phyloP scores from a whole-genome alignment of 1,139 yeast species.

The Sugiyamaella japonica region DNA sequence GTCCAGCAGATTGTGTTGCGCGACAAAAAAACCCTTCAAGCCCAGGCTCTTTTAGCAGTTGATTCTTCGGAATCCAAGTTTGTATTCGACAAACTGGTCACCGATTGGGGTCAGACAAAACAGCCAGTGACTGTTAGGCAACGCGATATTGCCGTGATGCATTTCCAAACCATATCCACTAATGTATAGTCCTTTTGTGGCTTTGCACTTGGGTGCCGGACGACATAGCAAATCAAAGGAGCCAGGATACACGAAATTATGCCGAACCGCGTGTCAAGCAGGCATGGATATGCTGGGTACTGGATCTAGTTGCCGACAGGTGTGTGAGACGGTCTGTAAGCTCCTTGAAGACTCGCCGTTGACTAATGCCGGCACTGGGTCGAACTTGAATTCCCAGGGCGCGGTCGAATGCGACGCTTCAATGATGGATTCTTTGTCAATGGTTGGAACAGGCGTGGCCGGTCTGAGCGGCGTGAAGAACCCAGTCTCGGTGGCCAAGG shows the following conservation, averaged over 20 bases:
- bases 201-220: conserved; percentile 43
- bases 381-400: conserved; percentile 51
- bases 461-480: conserved; percentile 35
- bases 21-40: conserved; percentile 19
- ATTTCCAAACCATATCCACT: conserved; percentile 3
- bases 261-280: conserved; percentile 26
- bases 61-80: conserved; percentile 34
- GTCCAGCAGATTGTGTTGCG: conserved; percentile 13
- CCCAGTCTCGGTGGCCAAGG: conserved; percentile 36
- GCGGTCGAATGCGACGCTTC: conserved; percentile 55
- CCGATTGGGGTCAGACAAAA: conserved; percentile 30
- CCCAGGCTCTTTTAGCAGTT: conserved; percentile 28
- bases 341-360: conserved; percentile 48
- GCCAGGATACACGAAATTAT: conserved; percentile 27
- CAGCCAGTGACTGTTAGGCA: conserved; percentile 27
- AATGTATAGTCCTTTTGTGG: conserved; percentile 27
- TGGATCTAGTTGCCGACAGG: conserved; percentile 22
- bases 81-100: conserved; percentile 27
- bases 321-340: conserved; percentile 34
- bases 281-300: conserved; percentile 30
- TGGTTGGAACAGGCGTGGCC: conserved; percentile 37
- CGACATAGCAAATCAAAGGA: conserved; percentile 29
- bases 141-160: conserved; percentile 27
- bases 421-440: conserved; percentile 30
- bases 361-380: conserved; percentile 61